These are phyloP conservation scores for Tricholoma sp. DNA, from an alignment of 768 basidiomycete species.

Conservation along the genomic window DNA sequence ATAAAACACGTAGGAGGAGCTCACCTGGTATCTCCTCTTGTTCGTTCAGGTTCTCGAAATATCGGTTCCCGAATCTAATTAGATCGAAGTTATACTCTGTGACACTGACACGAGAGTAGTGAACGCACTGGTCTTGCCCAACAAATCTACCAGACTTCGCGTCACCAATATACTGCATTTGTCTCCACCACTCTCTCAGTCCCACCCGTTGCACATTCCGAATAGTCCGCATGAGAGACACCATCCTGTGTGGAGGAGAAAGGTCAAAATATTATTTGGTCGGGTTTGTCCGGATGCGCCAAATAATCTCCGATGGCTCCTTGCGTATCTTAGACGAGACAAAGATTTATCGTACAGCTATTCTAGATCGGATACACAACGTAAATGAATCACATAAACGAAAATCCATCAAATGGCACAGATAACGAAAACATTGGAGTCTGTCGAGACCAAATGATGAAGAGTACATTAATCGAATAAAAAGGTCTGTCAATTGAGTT, in stretches of 20 bases:
- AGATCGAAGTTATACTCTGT: slow-evolving; percentile 2
- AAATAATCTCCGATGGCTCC: too few species aligned
- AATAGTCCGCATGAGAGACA: slow-evolving; percentile 71
- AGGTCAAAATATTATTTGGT: slow-evolving; percentile 21
- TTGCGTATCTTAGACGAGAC: neutral
- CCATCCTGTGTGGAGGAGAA: slow-evolving; percentile 34
- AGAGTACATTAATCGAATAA: slow-evolving; percentile 13
- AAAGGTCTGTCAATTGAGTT: neutral
- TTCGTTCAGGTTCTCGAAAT: slow-evolving; percentile 87
- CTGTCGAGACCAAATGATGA: neutral
- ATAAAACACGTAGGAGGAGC: slow-evolving; percentile 14
- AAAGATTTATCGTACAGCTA: slow-evolving; percentile 13
- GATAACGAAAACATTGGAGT: slow-evolving; percentile 3
- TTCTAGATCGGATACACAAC: slow-evolving; percentile 5
- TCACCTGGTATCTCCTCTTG: slow-evolving; percentile 86
- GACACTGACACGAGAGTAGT: neutral
- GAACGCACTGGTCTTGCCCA: slow-evolving; percentile 78
- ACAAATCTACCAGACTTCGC: slow-evolving; percentile 79
- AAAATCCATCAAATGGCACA: slow-evolving; percentile 8
- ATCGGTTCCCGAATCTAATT: slow-evolving; percentile 87
- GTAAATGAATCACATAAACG: neutral
- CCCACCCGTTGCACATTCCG: slow-evolving; percentile 74
- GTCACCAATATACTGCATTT: slow-evolving; percentile 91
- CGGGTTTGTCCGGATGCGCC: slow-evolving; percentile 23
- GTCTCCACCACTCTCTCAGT: slow-evolving; percentile 83